Evolutionary conservation across 2,329 filamentous ascomycete genomes (phyloP), one percentile per base, ranked within the genome.

Genomic region (Colletotrichum acutatum): DNA sequence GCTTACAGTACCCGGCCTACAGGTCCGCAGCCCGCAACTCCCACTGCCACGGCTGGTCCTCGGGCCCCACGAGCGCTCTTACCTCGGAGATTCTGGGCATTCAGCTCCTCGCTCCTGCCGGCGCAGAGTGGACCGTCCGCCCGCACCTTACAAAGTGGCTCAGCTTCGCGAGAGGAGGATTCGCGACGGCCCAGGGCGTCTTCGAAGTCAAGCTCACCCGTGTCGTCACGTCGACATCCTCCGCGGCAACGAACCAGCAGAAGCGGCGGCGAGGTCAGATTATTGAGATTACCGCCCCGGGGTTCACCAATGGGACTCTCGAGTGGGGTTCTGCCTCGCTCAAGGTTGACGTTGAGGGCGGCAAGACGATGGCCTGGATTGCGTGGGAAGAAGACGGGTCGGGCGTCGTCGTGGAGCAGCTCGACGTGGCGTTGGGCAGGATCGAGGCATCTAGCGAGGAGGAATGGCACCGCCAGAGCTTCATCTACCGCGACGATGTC

Each of bases 21-120:
- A 74, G 74, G 19, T 76, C 74, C 9, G 66, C 77, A 11, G 78
- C 78, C 24, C 75, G 81, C 32, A 81, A 80, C 61, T 80, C 78
- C 52, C 82, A 82, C 59, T 81, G 82, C 4, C 82, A 83, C 71
- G 82, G 82, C 11, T 83, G 82, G 82, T 74, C 78, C 4, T 77
- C 78, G 1, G 82, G 80, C 5, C 82, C 82, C 3, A 83, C 82
- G 42, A 77, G 76, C 46, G 75, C 78, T 8, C 70, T 83, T n/a
- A 79, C 75, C 1, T 72, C 74, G 8, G 71, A 77, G 14, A 75
- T 82, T 5, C 63, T 81, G 22, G 81, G 81, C 3, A 79, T 83
- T 26, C 72, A 76, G 64, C 64, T 82, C 19, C 59, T 74, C 19
- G 68, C 65, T 9, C 79, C 78, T 1, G 77, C 75, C 2, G 81